A percentile compares a stretch with the other conserved stretches of the same genome.
These are phyloP conservation scores for Graphilbum sp. DNA, from an alignment of 2,329 filamentous ascomycete species.

Conservation along the genomic window DNA sequence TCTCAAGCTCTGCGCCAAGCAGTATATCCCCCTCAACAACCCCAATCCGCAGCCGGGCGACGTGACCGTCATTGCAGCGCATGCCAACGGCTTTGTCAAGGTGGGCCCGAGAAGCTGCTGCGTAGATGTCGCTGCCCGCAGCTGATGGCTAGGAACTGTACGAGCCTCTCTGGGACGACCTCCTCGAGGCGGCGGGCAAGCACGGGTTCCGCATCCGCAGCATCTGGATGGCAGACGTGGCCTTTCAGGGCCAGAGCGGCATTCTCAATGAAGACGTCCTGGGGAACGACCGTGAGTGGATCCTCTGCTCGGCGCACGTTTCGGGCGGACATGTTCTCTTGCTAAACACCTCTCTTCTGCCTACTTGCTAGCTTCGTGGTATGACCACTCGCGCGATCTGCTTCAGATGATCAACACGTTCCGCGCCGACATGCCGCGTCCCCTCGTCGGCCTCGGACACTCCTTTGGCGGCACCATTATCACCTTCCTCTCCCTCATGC, in stretches of 20 bases:
- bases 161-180: conserved; percentile 79
- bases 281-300: conserved; percentile 68
- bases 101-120: conserved; percentile 28
- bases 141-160: conserved; percentile 50
- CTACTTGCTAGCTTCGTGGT: conserved; percentile 51
- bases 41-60: conserved; percentile 52
- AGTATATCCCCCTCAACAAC: conserved; percentile 68
- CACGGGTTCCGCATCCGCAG: conserved; percentile 54
- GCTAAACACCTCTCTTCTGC: not conserved
- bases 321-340: too few relatives aligned
- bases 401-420: conserved; percentile 75
- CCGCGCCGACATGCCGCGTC: conserved; percentile 61
- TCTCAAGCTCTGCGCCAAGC: conserved; percentile 63
- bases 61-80: conserved; percentile 70
- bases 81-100: conserved; percentile 90
- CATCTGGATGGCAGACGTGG: conserved; percentile 86
- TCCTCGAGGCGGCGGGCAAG: conserved; percentile 40
- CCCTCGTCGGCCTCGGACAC: conserved; percentile 72
- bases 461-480: conserved; percentile 73
- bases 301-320: too few relatives aligned
- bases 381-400: conserved; percentile 71
- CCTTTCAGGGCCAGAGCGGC: conserved; percentile 67
- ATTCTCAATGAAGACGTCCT: conserved; percentile 58
- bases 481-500: conserved; percentile 53
- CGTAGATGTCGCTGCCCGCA: not conserved